A percentile compares a stretch with the other conserved stretches of the same genome.
Conservation (phyloP, 1,284 basidiomycete genomes). For the Moesziomyces sp. region DNA sequence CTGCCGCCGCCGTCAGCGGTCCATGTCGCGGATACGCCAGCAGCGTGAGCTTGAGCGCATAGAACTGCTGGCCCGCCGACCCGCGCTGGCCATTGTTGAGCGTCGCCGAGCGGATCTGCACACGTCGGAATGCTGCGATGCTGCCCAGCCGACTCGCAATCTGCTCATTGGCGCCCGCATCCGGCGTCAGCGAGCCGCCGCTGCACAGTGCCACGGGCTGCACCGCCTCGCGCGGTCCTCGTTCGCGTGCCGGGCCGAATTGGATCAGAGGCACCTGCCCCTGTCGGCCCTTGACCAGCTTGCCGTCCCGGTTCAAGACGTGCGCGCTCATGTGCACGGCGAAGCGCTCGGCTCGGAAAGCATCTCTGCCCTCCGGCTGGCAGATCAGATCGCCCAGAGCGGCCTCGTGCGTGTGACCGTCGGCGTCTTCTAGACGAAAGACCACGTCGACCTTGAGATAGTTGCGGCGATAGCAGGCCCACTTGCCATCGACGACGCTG, state of each 20-base stretch:
- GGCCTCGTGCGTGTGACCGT: conserved; percentile 12
- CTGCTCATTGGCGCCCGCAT: conserved; percentile 30
- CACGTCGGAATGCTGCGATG: conserved; percentile 37
- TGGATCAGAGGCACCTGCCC: conserved; percentile 42
- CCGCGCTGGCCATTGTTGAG: conserved; percentile 50
- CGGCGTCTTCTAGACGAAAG: conserved; percentile 25
- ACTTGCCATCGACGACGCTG: conserved; percentile 47
- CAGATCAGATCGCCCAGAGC: conserved; percentile 14
- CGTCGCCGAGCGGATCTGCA: conserved; percentile 50
- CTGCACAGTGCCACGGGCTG: conserved; percentile 16
- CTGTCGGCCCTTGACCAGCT: conserved; percentile 20
- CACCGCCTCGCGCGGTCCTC: conserved; percentile 36
- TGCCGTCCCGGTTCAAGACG: conserved; percentile 20
- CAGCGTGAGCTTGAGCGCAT: conserved; percentile 43
- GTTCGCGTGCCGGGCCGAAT: conserved; percentile 43
- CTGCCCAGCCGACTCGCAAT: conserved; percentile 8
- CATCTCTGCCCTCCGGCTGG: not conserved
- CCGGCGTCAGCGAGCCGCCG: conserved; percentile 23
- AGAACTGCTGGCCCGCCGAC: conserved; percentile 43
- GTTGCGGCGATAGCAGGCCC: conserved; percentile 52
- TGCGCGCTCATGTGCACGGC: conserved; percentile 34
- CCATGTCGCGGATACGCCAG: conserved; percentile 19
- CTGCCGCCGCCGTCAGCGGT: conserved; percentile 1
- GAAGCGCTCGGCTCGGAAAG: conserved; percentile 22
- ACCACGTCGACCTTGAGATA: conserved; percentile 45